Conservation (phyloP, 768 basidiomycete species). For the Russula ochroleuca region DNA sequence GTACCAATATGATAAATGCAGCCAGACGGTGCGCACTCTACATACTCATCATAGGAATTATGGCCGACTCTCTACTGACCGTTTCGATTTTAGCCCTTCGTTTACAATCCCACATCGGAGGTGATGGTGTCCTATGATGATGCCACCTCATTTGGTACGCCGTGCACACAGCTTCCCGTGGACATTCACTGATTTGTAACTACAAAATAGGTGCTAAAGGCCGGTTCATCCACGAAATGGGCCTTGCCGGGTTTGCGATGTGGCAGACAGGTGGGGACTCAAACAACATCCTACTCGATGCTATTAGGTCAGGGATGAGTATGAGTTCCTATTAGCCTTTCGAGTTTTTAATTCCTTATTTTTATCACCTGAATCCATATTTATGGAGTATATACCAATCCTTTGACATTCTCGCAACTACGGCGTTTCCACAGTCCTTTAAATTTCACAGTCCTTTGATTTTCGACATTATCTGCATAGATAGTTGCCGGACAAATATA, state of each 20-base stretch:
- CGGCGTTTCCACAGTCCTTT: no score
- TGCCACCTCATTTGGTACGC: constrained; percentile 45
- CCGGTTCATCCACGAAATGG: constrained; percentile 35
- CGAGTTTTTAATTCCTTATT: neutral
- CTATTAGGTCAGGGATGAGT: constrained; percentile 30
- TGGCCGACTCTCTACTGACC: neutral
- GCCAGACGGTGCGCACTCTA: constrained; percentile 56
- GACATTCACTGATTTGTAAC: neutral
- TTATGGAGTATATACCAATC: neutral
- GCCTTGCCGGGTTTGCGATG: constrained; percentile 42
- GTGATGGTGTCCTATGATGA: constrained; percentile 67
- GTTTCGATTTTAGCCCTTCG: constrained; percentile 50
- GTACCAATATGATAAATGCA: constrained; percentile 60
- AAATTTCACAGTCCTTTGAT: no score
- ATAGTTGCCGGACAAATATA: no score
- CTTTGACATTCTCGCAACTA: no score
- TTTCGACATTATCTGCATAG: no score
- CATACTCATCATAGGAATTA: neutral
- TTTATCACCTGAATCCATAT: neutral
- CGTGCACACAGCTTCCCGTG: no score
- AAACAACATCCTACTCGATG: constrained; percentile 33
- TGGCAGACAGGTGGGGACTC: constrained; percentile 45
- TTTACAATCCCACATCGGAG: constrained; percentile 52
- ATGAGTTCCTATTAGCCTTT: neutral
- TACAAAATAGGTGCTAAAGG: constrained; percentile 39